Evolutionary conservation across 257 asterid species (phyloP), one percentile per base, ranked within the genome.

Genomic region (Ajuga chamaepitys): DNA sequence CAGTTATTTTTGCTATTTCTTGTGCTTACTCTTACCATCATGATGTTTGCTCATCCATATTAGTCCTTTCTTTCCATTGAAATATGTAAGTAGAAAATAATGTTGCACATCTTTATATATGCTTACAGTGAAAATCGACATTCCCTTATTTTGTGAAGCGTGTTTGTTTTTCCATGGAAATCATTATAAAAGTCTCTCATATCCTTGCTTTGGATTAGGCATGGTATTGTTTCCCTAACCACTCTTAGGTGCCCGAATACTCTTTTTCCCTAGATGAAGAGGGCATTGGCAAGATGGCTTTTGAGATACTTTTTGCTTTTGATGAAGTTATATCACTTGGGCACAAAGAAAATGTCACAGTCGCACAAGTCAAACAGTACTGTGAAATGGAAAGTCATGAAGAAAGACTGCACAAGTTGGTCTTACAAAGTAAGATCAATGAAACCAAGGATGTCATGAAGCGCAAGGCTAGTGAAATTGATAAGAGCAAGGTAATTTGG

Each of bases 311-410:
- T 66, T 92, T 89, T 81, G 95, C 98, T 45, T 92, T 92, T 71
- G 98, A 92, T 78, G 98, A 92, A 76, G 95, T 83, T 64, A 89
- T 92, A 62, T 85, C 91, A 17, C 86, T 89, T 70, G 97, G 98
- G 44, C 93, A 89, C 88, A 92, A 85, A 72, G 98, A 92, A 78
- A 89, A 81, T 81, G 91, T 92, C 67, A 87, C 95, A n/a, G 95
- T 82, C 59, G 78, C 95, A 61, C 98, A 89, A 80, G 98, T 92
- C 76, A 92, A 92, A 73, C 98, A 86, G 83, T 92, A 89, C 67
- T 85, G 96, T 72, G 98, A 89, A 75, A 92, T 92, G 98, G 98
- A 92, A 78, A 88, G 98, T 70, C 95, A 88, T 1, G 98, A 92
- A 75, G 98, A 92, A 68, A 82, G 82, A 64, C 75, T 87, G 86